A percentile compares a stretch with the other conserved stretches of the same genome.
Evolutionary conservation across 805 yeast species (phyloP).

Genomic region (Kazachstania bromeliacearum): DNA sequence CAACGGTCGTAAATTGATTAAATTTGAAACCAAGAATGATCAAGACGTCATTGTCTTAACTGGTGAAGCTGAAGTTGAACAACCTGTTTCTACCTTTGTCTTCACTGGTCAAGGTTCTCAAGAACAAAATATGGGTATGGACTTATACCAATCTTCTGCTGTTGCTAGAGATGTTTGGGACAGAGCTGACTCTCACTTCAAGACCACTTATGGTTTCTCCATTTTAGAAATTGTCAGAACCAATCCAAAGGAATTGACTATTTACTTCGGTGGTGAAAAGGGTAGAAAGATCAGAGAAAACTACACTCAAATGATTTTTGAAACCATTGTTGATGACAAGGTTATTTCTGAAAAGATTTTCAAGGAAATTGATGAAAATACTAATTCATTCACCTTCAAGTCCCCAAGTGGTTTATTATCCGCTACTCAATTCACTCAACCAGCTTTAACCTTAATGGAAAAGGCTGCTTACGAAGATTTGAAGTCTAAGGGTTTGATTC

Average conservation of each 20-base stretch:
- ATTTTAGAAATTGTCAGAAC: conserved; percentile 89
- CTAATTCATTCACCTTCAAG: conserved; percentile 79
- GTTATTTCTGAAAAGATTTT: conserved; percentile 88
- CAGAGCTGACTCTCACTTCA: conserved; percentile 89
- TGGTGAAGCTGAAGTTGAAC: conserved; percentile 98
- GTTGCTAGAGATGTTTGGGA: conserved; percentile 97
- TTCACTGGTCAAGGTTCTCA: conserved; percentile 99
- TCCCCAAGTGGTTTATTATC: conserved; percentile 93
- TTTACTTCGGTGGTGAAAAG: conserved; percentile 95
- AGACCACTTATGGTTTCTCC: conserved; percentile 92
- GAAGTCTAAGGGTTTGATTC: conserved; percentile 91
- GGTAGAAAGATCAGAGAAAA: conserved; percentile 92
- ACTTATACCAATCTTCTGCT: conserved; percentile 77
- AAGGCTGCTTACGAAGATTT: conserved; percentile 97
- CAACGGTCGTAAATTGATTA: conserved; percentile 94
- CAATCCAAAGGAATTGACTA: conserved; percentile 91
- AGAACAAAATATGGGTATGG: conserved; percentile 99
- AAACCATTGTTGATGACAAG: conserved; percentile 79
- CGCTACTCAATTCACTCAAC: conserved; percentile 98
- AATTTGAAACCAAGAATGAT: conserved; percentile 78
- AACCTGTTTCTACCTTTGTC: conserved; percentile 91
- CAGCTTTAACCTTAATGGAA: conserved; percentile 98
- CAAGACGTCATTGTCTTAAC: conserved; percentile 73
- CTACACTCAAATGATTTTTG: conserved; percentile 95
- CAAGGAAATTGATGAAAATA: conserved; percentile 75